phyloP scores from a whole-genome alignment of 169 alveolate genomes.

The Eimeria praecox region DNA sequence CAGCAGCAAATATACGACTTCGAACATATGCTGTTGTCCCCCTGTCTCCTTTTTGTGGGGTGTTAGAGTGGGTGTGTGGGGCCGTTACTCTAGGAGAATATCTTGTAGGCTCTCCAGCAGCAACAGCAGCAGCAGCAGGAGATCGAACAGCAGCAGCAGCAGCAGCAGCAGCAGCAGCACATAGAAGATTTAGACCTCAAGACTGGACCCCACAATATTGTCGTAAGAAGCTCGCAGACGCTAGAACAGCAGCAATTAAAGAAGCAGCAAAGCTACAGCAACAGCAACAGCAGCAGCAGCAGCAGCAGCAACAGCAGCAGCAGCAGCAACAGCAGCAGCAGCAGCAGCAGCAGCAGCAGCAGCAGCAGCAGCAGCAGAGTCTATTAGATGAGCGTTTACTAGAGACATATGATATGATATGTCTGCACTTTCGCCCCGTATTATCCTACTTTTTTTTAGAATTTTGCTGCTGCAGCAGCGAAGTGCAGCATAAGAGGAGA shows the following conservation, averaged over 20 bases:
- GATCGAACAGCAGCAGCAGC: constrained; percentile 26
- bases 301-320: not conserved
- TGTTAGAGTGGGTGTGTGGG: constrained; percentile 96
- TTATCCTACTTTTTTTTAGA: constrained; percentile 82
- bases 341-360: constrained; percentile 6
- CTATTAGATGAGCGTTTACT: not conserved
- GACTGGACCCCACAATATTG: constrained; percentile 77
- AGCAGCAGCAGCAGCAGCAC: constrained; percentile 85
- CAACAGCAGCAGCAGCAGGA: constrained; percentile 19
- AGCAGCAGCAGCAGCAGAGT: not conserved
- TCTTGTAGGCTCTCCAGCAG: constrained; percentile 81
- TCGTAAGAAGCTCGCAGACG: constrained; percentile 52
- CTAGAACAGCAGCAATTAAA: not conserved
- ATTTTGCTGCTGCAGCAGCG: constrained; percentile 61
- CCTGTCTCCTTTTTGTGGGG: constrained; percentile 93
- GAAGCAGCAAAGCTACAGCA: not conserved
- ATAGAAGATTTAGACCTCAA: constrained; percentile 76
- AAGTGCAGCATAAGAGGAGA: constrained; percentile 88
- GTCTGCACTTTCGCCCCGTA: constrained; percentile 77
- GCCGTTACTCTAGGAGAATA: constrained; percentile 88
- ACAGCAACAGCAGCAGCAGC: not conserved
- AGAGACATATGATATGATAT: constrained; percentile 54
- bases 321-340: not conserved
- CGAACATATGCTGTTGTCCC: constrained; percentile 93
- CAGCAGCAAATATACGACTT: constrained; percentile 79